Conservation (phyloP, 345 rosid species). For the Raphanus sativus region DNA sequence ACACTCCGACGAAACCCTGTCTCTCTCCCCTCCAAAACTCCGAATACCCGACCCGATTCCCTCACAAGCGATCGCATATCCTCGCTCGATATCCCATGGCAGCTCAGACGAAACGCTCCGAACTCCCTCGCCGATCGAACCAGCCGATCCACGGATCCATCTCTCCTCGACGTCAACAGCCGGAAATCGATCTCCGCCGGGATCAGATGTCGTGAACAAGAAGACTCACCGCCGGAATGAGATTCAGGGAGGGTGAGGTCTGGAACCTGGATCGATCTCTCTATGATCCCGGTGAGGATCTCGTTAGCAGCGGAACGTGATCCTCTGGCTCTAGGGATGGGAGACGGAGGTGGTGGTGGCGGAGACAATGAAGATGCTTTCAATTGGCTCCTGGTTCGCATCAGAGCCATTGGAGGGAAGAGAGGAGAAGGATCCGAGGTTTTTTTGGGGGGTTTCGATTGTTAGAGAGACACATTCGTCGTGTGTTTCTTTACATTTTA, state of each 20-base stretch:
- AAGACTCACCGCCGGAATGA: conserved; percentile 9
- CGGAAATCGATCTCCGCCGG: conserved; percentile 47
- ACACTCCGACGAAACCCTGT: conserved; percentile 40
- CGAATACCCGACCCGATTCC: conserved; percentile 51
- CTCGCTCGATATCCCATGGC: conserved; percentile 44
- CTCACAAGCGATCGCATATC: conserved; percentile 41
- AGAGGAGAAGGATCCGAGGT: background rate
- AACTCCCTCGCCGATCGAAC: conserved; percentile 53
- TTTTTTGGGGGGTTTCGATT: background rate
- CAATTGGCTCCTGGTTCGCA: conserved; percentile 43
- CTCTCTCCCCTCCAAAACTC: conserved; percentile 49
- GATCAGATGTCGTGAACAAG: background rate
- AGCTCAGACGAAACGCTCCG: conserved; percentile 50
- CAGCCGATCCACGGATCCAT: conserved; percentile 41
- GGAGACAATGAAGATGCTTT: conserved; percentile 52
- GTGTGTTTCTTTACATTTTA: conserved; percentile 1
- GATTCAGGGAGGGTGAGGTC: conserved; percentile 56
- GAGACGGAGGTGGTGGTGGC: conserved; percentile 66
- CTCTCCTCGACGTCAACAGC: conserved; percentile 41
- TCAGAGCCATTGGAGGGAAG: conserved; percentile 39
- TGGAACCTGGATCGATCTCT: conserved; percentile 51
- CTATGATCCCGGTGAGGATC: conserved; percentile 47
- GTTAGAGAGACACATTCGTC: conserved; percentile 1
- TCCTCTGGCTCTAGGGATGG: conserved; percentile 67
- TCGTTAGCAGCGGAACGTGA: conserved; percentile 71